These are phyloP conservation scores for Penicillium crystallinum DNA, from an alignment of 495 filamentous ascomycete genomes.

Conservation along the genomic window DNA sequence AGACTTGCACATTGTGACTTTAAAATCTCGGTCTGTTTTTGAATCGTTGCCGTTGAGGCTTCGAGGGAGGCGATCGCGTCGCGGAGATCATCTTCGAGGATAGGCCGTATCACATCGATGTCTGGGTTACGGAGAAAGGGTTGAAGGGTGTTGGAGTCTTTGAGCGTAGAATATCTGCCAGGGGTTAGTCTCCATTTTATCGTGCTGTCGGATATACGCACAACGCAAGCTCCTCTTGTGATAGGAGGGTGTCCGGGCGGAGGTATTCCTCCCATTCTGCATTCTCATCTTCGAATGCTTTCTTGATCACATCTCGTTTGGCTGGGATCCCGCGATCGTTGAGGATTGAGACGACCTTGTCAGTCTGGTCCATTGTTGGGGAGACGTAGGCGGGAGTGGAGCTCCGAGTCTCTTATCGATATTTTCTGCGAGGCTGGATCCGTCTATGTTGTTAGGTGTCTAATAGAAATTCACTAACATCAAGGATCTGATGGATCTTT, in stretches of 20 bases:
- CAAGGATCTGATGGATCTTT: no score
- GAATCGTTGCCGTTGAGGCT: constrained; percentile 31
- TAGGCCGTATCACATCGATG: constrained; percentile 29
- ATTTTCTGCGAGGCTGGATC: no score
- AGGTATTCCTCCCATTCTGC: constrained; percentile 36
- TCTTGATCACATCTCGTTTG: constrained; percentile 25
- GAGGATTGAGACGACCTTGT: constrained; percentile 8
- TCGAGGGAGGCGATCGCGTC: constrained; percentile 33
- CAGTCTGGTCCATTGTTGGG: constrained; percentile 7
- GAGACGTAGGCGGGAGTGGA: not conserved
- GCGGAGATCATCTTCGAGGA: constrained; percentile 38
- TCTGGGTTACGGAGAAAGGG: constrained; percentile 24
- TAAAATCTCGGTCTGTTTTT: constrained; percentile 31
- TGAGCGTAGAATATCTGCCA: constrained; percentile 31
- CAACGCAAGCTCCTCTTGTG: constrained; percentile 38
- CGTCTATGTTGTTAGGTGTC: no score
- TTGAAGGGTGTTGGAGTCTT: constrained; percentile 25
- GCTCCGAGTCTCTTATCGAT: not conserved
- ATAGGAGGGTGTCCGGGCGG: constrained; percentile 32
- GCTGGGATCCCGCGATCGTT: constrained; percentile 28
- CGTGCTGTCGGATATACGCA: constrained; percentile 10
- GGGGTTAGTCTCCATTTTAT: not conserved
- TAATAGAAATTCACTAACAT: no score
- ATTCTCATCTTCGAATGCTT: constrained; percentile 26
- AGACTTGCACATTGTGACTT: constrained; percentile 28